Base-by-base conservation (phyloP, 2,329 filamentous ascomycete genomes). In the Pezicula neosporulosa region DNA sequence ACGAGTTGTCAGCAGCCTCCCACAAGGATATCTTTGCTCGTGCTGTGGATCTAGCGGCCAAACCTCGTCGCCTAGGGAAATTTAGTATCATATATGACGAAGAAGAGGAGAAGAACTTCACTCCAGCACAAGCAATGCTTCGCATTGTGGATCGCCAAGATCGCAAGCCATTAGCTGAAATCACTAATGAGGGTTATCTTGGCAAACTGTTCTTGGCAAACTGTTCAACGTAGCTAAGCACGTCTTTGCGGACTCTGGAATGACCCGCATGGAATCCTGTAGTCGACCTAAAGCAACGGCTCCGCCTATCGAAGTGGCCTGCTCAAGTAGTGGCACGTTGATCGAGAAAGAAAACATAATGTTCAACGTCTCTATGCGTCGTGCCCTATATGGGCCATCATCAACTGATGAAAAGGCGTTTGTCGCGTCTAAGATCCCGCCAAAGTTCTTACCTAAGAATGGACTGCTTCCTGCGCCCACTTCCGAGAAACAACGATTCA, bases 401-500 rank as follows among this genome's bases (percentile, higher is more conserved):
- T 59, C 80, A 57, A 61, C 78, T 62, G 75, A 93, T 55, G 90
- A 97, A 69, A 81, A 82, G 63, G 81, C 85, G 3, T 76, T 97
- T 5, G 73, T 97, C n/a, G 77, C 83, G 45, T 79, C 84, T 49
- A 89, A 90, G 70, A 68, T 90, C 8, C 83, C 90, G 5, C 74
- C 83, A 13, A 76, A 80, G 21, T 72, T 79, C 35, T 85, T 86
- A 62, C 88, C 91, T 1, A 67, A 79, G 2, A 73, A 72, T 12
- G 75, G 82, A 58, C 76, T 92, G 69, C 75, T 97, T 1, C 92
- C 94, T 3, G 73, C 79, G 35, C 92, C 94, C 0, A 85, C 89
- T 54, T 90, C 89, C 43, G 82, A 88, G 65, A 93, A 90, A 75
- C 82, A 85, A 58, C 83, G 89, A 21, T 97, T 92, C 71, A 97